Conservation (phyloP, 345 rosid species). For the Rhodamnia argentea region DNA sequence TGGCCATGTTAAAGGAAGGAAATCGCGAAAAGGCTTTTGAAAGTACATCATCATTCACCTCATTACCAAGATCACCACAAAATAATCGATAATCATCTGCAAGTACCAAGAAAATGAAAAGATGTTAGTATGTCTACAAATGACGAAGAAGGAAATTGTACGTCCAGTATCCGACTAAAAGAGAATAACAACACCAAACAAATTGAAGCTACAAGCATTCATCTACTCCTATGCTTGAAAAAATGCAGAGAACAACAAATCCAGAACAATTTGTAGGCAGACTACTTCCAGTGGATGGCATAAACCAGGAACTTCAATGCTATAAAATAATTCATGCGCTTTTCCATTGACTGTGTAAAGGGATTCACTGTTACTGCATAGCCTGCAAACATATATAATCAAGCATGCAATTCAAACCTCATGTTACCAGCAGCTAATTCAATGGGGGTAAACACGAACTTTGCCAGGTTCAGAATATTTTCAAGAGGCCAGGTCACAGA, state of each 20-base stretch:
- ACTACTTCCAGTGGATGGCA: neutral
- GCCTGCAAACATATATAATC: neutral
- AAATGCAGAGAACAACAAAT: neutral
- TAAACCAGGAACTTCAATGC: neutral
- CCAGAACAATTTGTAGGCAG: neutral
- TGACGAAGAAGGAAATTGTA: neutral
- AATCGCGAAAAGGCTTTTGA: slow-evolving; percentile 91
- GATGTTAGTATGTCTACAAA: neutral
- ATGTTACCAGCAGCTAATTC: neutral
- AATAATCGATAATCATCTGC: slow-evolving; percentile 89
- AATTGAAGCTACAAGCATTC: neutral
- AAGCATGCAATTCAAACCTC: neutral
- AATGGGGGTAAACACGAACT: neutral
- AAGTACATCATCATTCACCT: slow-evolving; percentile 99
- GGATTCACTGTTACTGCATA: neutral
- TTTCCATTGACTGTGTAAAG: neutral
- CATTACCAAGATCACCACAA: slow-evolving; percentile 99
- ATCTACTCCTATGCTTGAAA: neutral
- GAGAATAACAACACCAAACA: neutral
- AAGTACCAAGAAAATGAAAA: neutral
- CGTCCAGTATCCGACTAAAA: neutral
- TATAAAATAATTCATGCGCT: neutral
- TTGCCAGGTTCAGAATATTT: neutral
- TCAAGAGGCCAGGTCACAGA: neutral
- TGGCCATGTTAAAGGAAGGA: slow-evolving; percentile 97